Percentiles rank a stretch among this genome's conserved stretches.
These are phyloP conservation scores for Macaranga tanarius DNA, from an alignment of 441 rosid genomes.

Conservation along the genomic window DNA sequence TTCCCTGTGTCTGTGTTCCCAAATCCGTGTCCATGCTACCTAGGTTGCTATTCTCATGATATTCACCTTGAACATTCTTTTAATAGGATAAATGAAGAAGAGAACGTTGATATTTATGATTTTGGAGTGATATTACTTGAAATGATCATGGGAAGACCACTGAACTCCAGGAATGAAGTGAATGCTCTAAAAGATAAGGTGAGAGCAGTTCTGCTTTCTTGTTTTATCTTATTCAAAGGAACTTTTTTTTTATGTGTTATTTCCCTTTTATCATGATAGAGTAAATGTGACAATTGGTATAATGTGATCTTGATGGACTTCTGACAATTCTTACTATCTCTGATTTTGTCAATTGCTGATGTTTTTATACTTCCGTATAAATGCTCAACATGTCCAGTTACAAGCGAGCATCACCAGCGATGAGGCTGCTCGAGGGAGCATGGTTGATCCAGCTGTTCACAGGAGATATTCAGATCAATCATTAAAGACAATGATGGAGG, in stretches of 20 bases:
- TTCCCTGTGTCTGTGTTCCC: too few species aligned
- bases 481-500: slow-evolving; percentile 73
- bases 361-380: neutral
- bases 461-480: slow-evolving; percentile 73
- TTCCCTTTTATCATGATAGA: too few species aligned
- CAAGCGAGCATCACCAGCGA: slow-evolving; percentile 49
- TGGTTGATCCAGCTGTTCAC: slow-evolving; percentile 57
- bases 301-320: neutral
- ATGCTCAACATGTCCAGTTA: slow-evolving; percentile 42
- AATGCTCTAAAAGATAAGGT: slow-evolving; percentile 60
- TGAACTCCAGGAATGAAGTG: slow-evolving; percentile 53
- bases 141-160: slow-evolving; percentile 66
- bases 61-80: slow-evolving; percentile 6
- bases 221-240: neutral
- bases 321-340: neutral
- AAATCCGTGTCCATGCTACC: too few species aligned
- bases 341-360: neutral
- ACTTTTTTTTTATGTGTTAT: neutral
- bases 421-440: slow-evolving; percentile 51
- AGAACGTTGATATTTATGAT: slow-evolving; percentile 63
- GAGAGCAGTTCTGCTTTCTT: slow-evolving; percentile 14
- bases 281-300: too few species aligned
- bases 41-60: neutral
- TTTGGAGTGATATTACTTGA: slow-evolving; percentile 90
- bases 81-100: slow-evolving; percentile 44